Percentiles rank a stretch among this genome's conserved stretches.
phyloP scores from a whole-genome alignment of 164 flowering plant genomes.

The Tinospora cordifolia region DNA sequence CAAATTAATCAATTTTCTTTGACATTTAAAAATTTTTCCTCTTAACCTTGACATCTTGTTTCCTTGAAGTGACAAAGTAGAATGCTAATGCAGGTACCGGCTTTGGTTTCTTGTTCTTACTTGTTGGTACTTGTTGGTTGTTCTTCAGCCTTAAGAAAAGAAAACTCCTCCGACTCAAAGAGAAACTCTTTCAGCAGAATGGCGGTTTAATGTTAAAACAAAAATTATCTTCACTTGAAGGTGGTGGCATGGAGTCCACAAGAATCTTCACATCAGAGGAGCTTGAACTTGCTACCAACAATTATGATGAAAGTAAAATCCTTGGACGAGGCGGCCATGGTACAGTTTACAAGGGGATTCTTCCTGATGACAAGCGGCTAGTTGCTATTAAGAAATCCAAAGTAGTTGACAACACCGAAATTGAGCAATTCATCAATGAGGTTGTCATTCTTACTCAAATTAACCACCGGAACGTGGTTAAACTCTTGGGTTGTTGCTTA shows the following conservation, averaged over 20 bases:
- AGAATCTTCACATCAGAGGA: constrained; percentile 19
- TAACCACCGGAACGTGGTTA: constrained; percentile 15
- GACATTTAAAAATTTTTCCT: no score
- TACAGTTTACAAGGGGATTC: constrained; percentile 1
- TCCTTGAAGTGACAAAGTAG: not conserved
- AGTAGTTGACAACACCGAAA: constrained; percentile 15
- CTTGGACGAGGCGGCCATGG: constrained; percentile 17
- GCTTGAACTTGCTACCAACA: constrained; percentile 18
- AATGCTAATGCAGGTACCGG: constrained; percentile 6
- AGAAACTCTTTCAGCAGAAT: constrained; percentile 20
- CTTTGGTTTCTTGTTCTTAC: constrained; percentile 16
- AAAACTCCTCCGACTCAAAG: constrained; percentile 14
- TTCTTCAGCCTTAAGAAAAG: constrained; percentile 12
- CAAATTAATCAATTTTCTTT: no score
- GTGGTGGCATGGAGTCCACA: constrained; percentile 8
- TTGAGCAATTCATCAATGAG: constrained; percentile 24
- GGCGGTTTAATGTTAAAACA: constrained; percentile 22
- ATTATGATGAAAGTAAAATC: constrained; percentile 11
- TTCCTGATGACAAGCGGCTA: constrained; percentile 6
- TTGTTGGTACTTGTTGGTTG: constrained; percentile 16
- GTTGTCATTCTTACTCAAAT: constrained; percentile 21
- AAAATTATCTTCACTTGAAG: constrained; percentile 7
- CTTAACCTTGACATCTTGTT: not conserved
- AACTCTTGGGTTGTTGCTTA: no score
- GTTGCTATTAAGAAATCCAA: constrained; percentile 24